Percentiles rank a stretch among this genome's conserved stretches.
phyloP scores from a whole-genome alignment of 306 rosid genomes.

The Carpinus fangiana region DNA sequence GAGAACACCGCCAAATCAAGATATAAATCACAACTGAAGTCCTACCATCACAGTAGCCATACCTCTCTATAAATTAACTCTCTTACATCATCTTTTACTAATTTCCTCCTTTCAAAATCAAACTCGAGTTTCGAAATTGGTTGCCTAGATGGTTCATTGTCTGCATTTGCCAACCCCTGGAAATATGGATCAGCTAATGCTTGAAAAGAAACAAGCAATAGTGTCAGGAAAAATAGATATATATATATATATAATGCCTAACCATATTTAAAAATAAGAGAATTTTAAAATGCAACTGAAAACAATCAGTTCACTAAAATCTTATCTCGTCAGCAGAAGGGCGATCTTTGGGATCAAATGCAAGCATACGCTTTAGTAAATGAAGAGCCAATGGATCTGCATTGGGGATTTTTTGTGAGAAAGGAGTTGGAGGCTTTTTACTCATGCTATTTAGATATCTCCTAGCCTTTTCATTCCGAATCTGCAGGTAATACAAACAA shows the following conservation, averaged over 20 bases:
- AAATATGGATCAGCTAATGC: conserved; percentile 70
- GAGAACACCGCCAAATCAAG: conserved; percentile 11
- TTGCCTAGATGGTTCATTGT: conserved; percentile 48
- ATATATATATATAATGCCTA: background rate
- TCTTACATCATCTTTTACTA: conserved; percentile 53
- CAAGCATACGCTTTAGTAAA: conserved; percentile 58
- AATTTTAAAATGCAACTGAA: background rate
- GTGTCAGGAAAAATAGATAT: conserved; percentile 14
- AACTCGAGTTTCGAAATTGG: conserved; percentile 67
- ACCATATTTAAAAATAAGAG: background rate
- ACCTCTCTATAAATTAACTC: conserved; percentile 73
- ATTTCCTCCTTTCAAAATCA: conserved; percentile 59
- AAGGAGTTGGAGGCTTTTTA: conserved; percentile 49
- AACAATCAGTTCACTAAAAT: conserved; percentile 10
- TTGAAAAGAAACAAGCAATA: conserved; percentile 32
- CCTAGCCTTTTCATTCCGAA: conserved; percentile 67
- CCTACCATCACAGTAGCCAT: conserved; percentile 7
- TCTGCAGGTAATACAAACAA: conserved; percentile 37
- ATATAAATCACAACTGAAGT: conserved; percentile 7
- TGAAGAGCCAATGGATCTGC: conserved; percentile 60
- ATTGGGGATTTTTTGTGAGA: conserved; percentile 51
- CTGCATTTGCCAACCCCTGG: conserved; percentile 49
- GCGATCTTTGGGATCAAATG: conserved; percentile 66
- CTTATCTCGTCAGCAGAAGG: conserved; percentile 65
- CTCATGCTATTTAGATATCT: conserved; percentile 54